Evolutionary conservation across 1,139 yeast genomes (phyloP).

Genomic region (Pichiaceae sp.): DNA sequence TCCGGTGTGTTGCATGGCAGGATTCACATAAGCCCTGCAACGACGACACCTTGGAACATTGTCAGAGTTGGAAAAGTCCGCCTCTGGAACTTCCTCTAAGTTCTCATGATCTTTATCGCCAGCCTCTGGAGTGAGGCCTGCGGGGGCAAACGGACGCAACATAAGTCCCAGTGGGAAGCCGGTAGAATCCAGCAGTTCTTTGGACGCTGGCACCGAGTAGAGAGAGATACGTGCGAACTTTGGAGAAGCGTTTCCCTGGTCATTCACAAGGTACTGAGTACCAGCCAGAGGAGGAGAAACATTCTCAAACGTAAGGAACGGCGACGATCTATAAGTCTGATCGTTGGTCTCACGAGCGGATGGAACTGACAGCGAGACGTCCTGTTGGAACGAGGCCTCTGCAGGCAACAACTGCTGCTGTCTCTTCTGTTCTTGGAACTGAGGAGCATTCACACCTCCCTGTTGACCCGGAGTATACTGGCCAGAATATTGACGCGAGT

Average conservation of each 20-base stretch:
- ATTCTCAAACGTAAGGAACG: constrained; percentile 64
- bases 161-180: constrained; percentile 77
- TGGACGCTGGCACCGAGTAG: constrained; percentile 78
- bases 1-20: constrained; percentile 68
- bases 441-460: neutral
- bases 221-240: constrained; percentile 70
- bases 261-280: constrained; percentile 58
- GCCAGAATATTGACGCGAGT: constrained; percentile 1
- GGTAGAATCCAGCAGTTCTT: constrained; percentile 59
- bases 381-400: neutral
- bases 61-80: constrained; percentile 46
- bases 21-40: constrained; percentile 85
- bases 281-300: constrained; percentile 80
- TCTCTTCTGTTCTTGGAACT: neutral
- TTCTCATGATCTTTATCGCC: constrained; percentile 10
- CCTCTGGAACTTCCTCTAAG: constrained; percentile 58
- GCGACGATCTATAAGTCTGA: constrained; percentile 33
- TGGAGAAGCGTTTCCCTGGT: constrained; percentile 82
- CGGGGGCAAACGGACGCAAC: constrained; percentile 70
- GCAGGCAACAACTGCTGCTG: neutral
- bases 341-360: constrained; percentile 50
- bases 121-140: constrained; percentile 10
- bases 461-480: neutral
- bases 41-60: constrained; percentile 89
- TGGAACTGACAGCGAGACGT: constrained; percentile 36